Conservation (phyloP, 352 stramenopile genomes). For the Aphanomyces stellatus region DNA sequence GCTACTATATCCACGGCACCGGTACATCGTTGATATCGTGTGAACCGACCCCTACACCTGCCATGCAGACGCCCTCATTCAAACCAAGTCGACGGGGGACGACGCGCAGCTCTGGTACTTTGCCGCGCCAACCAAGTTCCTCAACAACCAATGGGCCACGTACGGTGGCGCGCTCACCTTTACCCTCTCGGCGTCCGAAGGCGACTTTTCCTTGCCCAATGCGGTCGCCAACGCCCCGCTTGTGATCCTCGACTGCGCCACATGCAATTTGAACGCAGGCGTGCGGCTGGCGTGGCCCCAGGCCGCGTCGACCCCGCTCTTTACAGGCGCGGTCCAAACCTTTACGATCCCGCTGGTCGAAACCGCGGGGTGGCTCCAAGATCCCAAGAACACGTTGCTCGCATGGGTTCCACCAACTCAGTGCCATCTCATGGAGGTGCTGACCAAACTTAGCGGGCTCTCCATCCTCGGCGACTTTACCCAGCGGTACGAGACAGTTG, state of each 20-base stretch:
- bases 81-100: conserved; percentile 50
- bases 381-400: conserved; percentile 85
- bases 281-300: conserved; percentile 82
- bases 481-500: conserved; percentile 81
- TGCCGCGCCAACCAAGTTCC: conserved; percentile 66
- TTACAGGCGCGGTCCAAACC: conserved; percentile 69
- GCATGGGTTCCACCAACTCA: conserved; percentile 54
- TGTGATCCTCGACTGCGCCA: conserved; percentile 78
- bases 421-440: conserved; percentile 84
- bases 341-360: conserved; percentile 78
- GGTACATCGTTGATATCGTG: conserved; percentile 18
- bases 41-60: background rate
- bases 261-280: conserved; percentile 72
- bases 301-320: conserved; percentile 57
- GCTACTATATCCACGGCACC: conserved; percentile 82
- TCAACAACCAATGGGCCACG: conserved; percentile 78
- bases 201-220: conserved; percentile 85
- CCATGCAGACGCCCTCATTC: conserved; percentile 46
- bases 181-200: conserved; percentile 82
- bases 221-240: conserved; percentile 45
- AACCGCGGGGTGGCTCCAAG: conserved; percentile 79
- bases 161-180: conserved; percentile 89
- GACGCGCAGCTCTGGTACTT: conserved; percentile 86
- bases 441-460: conserved; percentile 76
- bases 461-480: conserved; percentile 89